Evolutionary conservation across 257 asterid species (phyloP).

Genomic region (Solanum virginianum): DNA sequence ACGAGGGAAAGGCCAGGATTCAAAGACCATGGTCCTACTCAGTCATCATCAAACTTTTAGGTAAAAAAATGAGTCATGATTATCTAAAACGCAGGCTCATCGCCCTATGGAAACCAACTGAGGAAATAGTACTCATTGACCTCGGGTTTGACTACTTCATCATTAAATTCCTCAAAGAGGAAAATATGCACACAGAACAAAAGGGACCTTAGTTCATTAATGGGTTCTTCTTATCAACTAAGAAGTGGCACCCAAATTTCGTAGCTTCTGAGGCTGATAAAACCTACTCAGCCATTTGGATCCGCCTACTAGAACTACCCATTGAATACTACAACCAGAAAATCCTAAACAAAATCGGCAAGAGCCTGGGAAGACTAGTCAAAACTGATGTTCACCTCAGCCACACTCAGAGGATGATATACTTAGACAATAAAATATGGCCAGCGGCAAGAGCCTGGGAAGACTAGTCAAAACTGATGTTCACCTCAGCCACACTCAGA

Average conservation of each 20-base stretch:
- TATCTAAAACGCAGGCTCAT: too few relatives aligned
- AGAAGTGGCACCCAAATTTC: neutral
- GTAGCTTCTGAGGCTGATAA: neutral
- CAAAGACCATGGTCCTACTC: too few relatives aligned
- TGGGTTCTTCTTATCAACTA: too few relatives aligned
- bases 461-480: neutral
- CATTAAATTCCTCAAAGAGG: neutral
- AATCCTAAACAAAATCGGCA: too few relatives aligned
- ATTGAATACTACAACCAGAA: too few relatives aligned
- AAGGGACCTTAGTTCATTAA: neutral
- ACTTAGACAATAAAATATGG: too few relatives aligned
- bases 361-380: neutral
- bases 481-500: neutral
- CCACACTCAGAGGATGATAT: too few relatives aligned
- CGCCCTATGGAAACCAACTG: accelerated
- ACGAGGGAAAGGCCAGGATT: too few relatives aligned
- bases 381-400: neutral
- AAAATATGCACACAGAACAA: too few relatives aligned
- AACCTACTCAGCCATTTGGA: neutral
- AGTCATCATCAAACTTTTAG: too few relatives aligned
- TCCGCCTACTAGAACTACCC: accelerated
- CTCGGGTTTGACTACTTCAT: neutral
- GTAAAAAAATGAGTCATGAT: too few relatives aligned
- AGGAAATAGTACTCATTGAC: too few relatives aligned
- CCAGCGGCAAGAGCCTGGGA: neutral